These are phyloP conservation scores for Truncatella angustata DNA, from an alignment of 2,329 filamentous ascomycete species.

Conservation along the genomic window DNA sequence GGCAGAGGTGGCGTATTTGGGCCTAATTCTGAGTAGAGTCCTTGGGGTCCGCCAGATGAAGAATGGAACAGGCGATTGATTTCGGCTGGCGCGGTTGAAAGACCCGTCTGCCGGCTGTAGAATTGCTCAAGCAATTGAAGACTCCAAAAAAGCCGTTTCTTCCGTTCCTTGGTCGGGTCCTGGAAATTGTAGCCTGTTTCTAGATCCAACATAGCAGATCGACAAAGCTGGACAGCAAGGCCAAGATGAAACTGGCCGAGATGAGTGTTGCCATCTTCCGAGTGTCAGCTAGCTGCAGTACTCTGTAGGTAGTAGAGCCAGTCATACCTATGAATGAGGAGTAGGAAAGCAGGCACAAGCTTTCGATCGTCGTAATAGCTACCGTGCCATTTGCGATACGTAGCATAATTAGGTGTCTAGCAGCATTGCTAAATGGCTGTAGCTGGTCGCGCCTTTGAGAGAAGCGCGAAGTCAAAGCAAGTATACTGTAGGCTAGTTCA, in stretches of 20 bases:
- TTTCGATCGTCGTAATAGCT: constrained; percentile 47
- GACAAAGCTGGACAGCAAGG: constrained; percentile 48
- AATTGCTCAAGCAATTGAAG: constrained; percentile 48
- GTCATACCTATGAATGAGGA: constrained; percentile 46
- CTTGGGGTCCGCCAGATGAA: constrained; percentile 18
- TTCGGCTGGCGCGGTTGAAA: constrained; percentile 39
- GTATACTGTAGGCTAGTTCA: constrained; percentile 40
- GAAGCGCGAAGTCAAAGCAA: constrained; percentile 38
- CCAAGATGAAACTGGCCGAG: constrained; percentile 50
- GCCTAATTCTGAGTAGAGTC: constrained; percentile 21
- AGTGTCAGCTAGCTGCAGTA: constrained; percentile 9
- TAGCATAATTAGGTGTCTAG: constrained; percentile 43
- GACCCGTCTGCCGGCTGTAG: constrained; percentile 45
- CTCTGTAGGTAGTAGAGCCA: neutral
- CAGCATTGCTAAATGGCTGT: constrained; percentile 24
- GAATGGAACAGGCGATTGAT: constrained; percentile 36
- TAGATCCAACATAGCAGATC: constrained; percentile 47
- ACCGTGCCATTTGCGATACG: constrained; percentile 50
- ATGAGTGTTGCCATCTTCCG: constrained; percentile 43
- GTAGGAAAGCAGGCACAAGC: constrained; percentile 48
- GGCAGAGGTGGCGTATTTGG: constrained; percentile 40
- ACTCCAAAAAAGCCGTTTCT: constrained; percentile 51
- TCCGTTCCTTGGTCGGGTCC: constrained; percentile 38
- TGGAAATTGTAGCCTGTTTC: constrained; percentile 35
- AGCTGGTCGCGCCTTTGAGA: constrained; percentile 19